Evolutionary conservation across 2,329 filamentous ascomycete species (phyloP).

Genomic region (Neonectria magnoliae): DNA sequence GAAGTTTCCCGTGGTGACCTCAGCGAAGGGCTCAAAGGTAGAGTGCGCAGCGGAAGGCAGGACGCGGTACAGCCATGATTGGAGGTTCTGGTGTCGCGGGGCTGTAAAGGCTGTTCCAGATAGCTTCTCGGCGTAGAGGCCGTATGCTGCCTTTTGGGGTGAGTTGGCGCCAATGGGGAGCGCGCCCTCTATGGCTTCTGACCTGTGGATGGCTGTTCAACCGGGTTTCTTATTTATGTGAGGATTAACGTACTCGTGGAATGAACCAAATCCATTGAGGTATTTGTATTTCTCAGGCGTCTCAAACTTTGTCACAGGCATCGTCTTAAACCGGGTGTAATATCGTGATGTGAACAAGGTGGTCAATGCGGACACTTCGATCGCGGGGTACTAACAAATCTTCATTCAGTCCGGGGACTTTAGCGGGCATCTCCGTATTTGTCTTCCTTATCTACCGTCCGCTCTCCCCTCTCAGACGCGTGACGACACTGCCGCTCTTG

Average conservation of each 20-base stretch:
- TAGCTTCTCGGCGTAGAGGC: slow-evolving; percentile 84
- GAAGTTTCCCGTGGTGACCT: slow-evolving; percentile 1
- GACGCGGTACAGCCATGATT: slow-evolving; percentile 78
- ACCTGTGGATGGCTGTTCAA: slow-evolving; percentile 54
- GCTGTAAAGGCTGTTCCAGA: slow-evolving; percentile 78
- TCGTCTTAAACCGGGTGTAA: slow-evolving; percentile 7
- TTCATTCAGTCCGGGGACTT: not conserved
- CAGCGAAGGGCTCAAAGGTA: slow-evolving; percentile 50
- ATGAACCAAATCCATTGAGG: slow-evolving; percentile 79
- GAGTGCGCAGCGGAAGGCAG: slow-evolving; percentile 70
- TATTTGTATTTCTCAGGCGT: slow-evolving; percentile 71
- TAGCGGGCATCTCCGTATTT: slow-evolving; percentile 9
- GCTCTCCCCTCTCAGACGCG: not conserved
- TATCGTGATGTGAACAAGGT: not conserved
- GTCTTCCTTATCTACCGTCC: slow-evolving; percentile 11
- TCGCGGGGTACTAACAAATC: slow-evolving; percentile 7
- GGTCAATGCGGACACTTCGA: not conserved
- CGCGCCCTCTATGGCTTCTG: slow-evolving; percentile 80
- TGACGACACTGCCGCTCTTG: not conserved
- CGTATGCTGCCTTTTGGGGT: slow-evolving; percentile 80
- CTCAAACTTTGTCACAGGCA: slow-evolving; percentile 35
- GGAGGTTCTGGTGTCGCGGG: slow-evolving; percentile 73
- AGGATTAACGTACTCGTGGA: slow-evolving; percentile 72
- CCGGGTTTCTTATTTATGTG: accelerated
- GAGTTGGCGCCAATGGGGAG: slow-evolving; percentile 82